A percentile compares a stretch with the other conserved stretches of the same genome.
Conservation (phyloP, 2,329 filamentous ascomycete genomes). For the Sporothrix mexicana region DNA sequence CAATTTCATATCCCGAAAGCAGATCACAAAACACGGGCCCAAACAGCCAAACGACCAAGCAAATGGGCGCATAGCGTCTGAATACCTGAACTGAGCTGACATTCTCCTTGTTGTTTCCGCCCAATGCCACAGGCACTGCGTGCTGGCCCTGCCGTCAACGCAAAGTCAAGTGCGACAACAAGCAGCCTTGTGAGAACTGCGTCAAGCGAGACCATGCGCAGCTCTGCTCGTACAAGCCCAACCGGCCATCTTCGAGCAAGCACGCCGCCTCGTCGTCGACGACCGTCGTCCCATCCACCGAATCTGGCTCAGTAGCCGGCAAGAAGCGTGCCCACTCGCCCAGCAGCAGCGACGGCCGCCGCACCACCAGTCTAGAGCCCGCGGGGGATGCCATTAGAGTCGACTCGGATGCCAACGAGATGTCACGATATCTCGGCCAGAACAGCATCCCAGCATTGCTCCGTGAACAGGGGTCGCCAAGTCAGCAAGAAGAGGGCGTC, state of each 20-base stretch:
- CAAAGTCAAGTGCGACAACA: conserved; percentile 73
- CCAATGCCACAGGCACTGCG: conserved; percentile 57
- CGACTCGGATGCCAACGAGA: conserved; percentile 60
- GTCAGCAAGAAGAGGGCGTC: conserved; percentile 57
- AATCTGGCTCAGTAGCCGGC: conserved; percentile 30
- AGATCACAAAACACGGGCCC: conserved; percentile 13
- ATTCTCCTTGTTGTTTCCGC: neutral
- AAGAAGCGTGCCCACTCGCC: conserved; percentile 55
- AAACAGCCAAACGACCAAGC: neutral
- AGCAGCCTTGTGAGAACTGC: conserved; percentile 71
- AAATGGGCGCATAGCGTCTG: no score
- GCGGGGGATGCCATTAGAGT: conserved; percentile 43
- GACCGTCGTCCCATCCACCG: conserved; percentile 8
- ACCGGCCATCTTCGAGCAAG: conserved; percentile 52
- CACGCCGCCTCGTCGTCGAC: conserved; percentile 41
- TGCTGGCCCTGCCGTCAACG: conserved; percentile 72
- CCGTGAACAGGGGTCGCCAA: conserved; percentile 63
- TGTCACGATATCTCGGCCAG: conserved; percentile 67
- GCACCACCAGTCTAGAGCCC: conserved; percentile 31
- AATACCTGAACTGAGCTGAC: neutral
- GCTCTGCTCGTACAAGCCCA: conserved; percentile 71
- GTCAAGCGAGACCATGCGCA: conserved; percentile 69
- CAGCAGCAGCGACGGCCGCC: conserved; percentile 47
- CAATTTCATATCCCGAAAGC: conserved; percentile 28
- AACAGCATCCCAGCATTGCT: conserved; percentile 72